Evolutionary conservation across 179 eudicot species (phyloP), one percentile per base, ranked within the genome.

Genomic region (Carnegiea gigantea): DNA sequence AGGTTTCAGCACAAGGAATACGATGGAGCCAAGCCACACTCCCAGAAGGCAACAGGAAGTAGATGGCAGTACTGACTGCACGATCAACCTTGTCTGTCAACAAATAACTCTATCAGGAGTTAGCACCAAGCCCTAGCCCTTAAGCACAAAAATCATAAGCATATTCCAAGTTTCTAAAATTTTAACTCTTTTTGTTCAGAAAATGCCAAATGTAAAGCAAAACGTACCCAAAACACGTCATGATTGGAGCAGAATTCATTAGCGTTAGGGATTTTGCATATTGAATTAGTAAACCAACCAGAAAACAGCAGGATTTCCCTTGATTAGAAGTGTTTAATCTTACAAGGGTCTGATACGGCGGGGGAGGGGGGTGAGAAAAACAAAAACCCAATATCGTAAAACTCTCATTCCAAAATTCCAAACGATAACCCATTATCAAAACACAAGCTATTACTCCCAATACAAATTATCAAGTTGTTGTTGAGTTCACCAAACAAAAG

Each of bases 1-100:
- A 95, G 79, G 95, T 89, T 84, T 95, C 98, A 20, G 98, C 91
- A 79, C 92, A 91, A 38, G 98, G 98, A 81, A 93, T 95, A 48
- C 91, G 93, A 80, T 95, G 98, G 43, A 95, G 89, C 43, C 84
- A 88, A 26, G 98, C 91, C 49, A 91, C 89, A 78, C 93, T 88
- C 54, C 98, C 98, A 18, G 98, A 89, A 53, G 97, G 95, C 78
- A 95, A 71, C 84, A 95, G 84, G 89, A 95, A 95, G 88, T 92
- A 95, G 71, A 95, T 93, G 82, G 87, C 78, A 5, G 98, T 92
- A 85, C 98, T 95, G 53, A 95, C 78, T 33, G 93, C 90, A 26
- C 98, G 94, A 84, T 91, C 98, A 82, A 95, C 98, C 89, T 95
- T 95, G 83, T 91, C 98, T 95, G 93, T 65, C 70, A 65, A 65